These are phyloP conservation scores for Candida sakaeoensis DNA, from an alignment of 805 yeast species.

Conservation along the genomic window DNA sequence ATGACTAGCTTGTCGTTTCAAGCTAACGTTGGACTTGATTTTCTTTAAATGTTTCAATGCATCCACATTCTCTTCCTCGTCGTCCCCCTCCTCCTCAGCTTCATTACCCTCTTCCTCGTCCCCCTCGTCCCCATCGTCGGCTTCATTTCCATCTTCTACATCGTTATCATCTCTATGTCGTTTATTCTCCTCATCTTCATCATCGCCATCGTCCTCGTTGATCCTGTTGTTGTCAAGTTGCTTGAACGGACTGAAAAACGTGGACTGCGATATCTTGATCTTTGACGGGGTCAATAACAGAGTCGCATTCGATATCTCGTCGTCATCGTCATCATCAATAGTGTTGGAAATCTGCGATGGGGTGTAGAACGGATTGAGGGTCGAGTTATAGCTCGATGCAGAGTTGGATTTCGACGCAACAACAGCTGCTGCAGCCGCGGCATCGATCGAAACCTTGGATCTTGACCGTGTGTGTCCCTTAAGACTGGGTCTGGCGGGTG, in stretches of 20 bases:
- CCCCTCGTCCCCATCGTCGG: too few relatives aligned
- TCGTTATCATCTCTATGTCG: too few relatives aligned
- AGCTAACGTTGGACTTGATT: constrained; percentile 29
- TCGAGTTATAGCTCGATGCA: constrained; percentile 8
- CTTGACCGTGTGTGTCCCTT: constrained; percentile 39
- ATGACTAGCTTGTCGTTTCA: constrained; percentile 4
- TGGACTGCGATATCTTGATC: constrained; percentile 5
- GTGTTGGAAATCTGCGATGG: constrained; percentile 21
- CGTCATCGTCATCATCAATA: constrained; percentile 23
- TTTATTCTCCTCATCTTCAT: too few relatives aligned
- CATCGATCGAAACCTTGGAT: constrained; percentile 38
- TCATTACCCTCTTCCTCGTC: too few relatives aligned
- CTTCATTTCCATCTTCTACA: too few relatives aligned
- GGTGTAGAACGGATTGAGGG: constrained; percentile 30
- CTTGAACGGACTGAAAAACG: constrained; percentile 15
- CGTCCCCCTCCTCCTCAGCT: constrained; percentile 20
- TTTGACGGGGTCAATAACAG: constrained; percentile 19
- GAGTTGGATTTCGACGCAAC: constrained; percentile 10
- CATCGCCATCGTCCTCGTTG: too few relatives aligned
- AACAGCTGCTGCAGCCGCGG: constrained; percentile 16
- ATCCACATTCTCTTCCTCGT: constrained; percentile 41
- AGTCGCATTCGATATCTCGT: constrained; percentile 15
- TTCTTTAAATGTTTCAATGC: constrained; percentile 38
- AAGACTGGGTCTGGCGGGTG: constrained; percentile 27
- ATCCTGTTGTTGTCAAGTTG: too few relatives aligned